Conservation (phyloP, 2,329 filamentous ascomycete genomes). For the Didymella pinodella region DNA sequence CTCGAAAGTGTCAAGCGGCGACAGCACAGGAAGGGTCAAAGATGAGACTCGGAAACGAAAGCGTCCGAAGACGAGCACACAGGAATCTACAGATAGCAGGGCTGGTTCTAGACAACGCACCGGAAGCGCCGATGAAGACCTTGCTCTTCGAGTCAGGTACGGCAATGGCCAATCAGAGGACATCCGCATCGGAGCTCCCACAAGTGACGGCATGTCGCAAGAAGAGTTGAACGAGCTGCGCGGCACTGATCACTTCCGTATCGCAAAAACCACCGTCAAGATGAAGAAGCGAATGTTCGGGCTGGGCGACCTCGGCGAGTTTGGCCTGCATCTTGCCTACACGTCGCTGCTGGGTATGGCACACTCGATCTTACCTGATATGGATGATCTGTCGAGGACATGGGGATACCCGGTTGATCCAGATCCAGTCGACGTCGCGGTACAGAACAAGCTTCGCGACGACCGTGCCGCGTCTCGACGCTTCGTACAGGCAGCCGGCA, state of each 20-base stretch:
- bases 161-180: constrained; percentile 68
- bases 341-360: constrained; percentile 50
- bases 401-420: constrained; percentile 70
- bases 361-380: constrained; percentile 59
- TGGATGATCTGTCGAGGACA: constrained; percentile 63
- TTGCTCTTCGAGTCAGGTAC: constrained; percentile 65
- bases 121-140: constrained; percentile 54
- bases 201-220: constrained; percentile 41
- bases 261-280: constrained; percentile 63
- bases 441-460: constrained; percentile 64
- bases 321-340: constrained; percentile 55
- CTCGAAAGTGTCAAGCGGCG: constrained; percentile 26
- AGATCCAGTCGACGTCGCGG: constrained; percentile 58
- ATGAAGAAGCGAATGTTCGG: constrained; percentile 65
- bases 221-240: constrained; percentile 58
- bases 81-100: constrained; percentile 52
- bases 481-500: constrained; percentile 69
- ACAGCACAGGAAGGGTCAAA: constrained; percentile 34
- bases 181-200: constrained; percentile 57
- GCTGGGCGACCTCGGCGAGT: constrained; percentile 43
- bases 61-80: constrained; percentile 55
- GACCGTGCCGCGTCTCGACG: constrained; percentile 64
- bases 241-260: constrained; percentile 63
- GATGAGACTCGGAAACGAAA: constrained; percentile 63
- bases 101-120: constrained; percentile 59